Base-by-base conservation (phyloP, 2,329 filamentous ascomycete genomes). In the Dothideomycetes sp. region DNA sequence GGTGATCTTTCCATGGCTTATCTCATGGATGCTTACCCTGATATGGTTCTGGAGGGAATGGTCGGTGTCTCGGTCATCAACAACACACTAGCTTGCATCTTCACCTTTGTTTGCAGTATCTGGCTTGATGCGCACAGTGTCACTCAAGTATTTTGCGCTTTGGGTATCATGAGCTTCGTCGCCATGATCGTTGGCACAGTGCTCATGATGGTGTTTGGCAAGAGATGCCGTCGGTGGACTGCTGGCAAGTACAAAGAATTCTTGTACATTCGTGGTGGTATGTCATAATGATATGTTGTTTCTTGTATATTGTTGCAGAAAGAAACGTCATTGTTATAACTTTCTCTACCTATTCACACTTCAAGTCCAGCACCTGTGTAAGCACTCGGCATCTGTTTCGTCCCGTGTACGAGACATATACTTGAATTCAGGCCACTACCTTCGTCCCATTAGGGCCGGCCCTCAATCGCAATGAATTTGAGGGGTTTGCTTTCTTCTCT, bases 31-130 rank as follows among this genome's bases (percentile, higher is more conserved):
- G 67, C 67, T 3, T 75, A 75, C 44, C 70, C 71, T 1, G 71
- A 73, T 23, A 73, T 73, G 64, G 65, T 75, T 5, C 56, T 75
- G 3, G 71, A 75, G 48, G 72, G 72, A 19, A 75, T 75, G 71
- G 72, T 74, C 1, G 71, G 71, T 5, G 71, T 75, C 1, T 65
- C 69, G 2, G 69, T 74, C 15, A 73, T 75, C 53, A 75, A 75
- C 55, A 75, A 75, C 52, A 68, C 64, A 2, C 58, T 75, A 12
- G 71, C 68, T 7, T 70, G 68, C 50, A 60, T 74, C 41, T 73
- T 75, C 45, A 74, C 71, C 0, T 75, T 75, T 45, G 63, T 47
- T 12, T 45, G 42, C 23, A 55, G 53, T 51, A 48, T 63, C 45
- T 75, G 71, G 70, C 56, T 75, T 19, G 64, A 66, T 30, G 60